phyloP scores from a whole-genome alignment of 2,329 filamentous ascomycete species.

The Aspergillus sp. region DNA sequence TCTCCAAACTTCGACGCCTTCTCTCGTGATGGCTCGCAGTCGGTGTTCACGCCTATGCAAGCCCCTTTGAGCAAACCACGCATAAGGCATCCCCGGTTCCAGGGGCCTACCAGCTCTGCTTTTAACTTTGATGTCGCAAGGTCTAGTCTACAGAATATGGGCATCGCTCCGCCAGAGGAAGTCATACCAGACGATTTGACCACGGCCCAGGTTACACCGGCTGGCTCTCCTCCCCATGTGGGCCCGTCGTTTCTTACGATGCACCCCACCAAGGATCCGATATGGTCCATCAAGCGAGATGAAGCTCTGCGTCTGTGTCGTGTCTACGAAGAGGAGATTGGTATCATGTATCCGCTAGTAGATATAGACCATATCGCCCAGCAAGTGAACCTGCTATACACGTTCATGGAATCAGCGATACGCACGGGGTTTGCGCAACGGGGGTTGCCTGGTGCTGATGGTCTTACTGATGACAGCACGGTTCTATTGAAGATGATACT shows the following conservation, averaged over 20 bases:
- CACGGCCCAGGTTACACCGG: slow-evolving; percentile 56
- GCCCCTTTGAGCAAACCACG: slow-evolving; percentile 50
- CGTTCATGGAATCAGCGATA: slow-evolving; percentile 70
- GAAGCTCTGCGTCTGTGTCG: slow-evolving; percentile 78
- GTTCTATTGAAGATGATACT: slow-evolving; percentile 80
- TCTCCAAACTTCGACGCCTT: slow-evolving; percentile 37
- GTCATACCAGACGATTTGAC: slow-evolving; percentile 60
- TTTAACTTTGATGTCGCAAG: slow-evolving; percentile 87
- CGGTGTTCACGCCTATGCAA: slow-evolving; percentile 40
- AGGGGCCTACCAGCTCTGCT: slow-evolving; percentile 80
- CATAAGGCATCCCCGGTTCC: slow-evolving; percentile 66
- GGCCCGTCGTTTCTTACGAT: slow-evolving; percentile 36
- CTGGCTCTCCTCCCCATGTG: slow-evolving; percentile 43
- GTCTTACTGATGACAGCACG: slow-evolving; percentile 64
- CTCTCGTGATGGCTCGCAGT: slow-evolving; percentile 43
- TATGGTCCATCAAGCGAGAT: slow-evolving; percentile 75
- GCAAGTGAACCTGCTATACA: slow-evolving; percentile 69
- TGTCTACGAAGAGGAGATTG: slow-evolving; percentile 86
- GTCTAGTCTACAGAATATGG: slow-evolving; percentile 85
- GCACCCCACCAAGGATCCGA: slow-evolving; percentile 66
- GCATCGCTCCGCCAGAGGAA: slow-evolving; percentile 67
- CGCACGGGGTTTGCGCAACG: slow-evolving; percentile 60
- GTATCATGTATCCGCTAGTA: slow-evolving; percentile 87
- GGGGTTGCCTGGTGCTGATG: slow-evolving; percentile 57
- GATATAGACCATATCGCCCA: slow-evolving; percentile 70